Base-by-base conservation (phyloP, 1,284 basidiomycete genomes). In the Cutaneotrichosporon daszewskae region DNA sequence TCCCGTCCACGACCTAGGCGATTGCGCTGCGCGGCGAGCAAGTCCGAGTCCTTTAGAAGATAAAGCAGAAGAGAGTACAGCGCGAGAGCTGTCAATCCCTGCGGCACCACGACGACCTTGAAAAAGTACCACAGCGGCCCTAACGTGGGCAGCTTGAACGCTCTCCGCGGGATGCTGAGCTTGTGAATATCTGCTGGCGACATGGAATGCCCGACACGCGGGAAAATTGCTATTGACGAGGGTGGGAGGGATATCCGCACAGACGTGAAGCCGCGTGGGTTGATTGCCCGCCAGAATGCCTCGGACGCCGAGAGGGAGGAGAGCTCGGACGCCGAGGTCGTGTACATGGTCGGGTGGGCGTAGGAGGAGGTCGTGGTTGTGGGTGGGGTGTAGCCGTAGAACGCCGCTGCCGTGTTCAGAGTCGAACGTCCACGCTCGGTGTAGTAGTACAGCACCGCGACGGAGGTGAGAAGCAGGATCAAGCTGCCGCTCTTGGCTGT, bases 41-140 rank as follows among this genome's bases (percentile, higher is more conserved):
- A 77, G 49, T 97, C 90, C 1, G 89, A 81, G 54, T 95, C 85
- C 72, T 94, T 94, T 47, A 96, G 75, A 1, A 98, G 76, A 63
- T 92, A 92, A n/a, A 88, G 76, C 12, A 95, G 73, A 17, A 97
- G 71, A 8, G 79, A 76, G 66, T 87, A 96, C 3, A 97, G 75
- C 2, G 79, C 68, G 25, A 78, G 72, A 3, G 85, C 85, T 0
- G 90, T 94, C 2, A 76, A 76, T 2, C 81, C 78, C 60, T 95
- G 94, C 0, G 94, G 94, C 1, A 89, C 66, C 2, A 91, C 73
- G 60, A 95, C 81, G 49, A 90, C 84, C 69, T 87, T 87, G 62
- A 85, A 58, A 27, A 87, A 69, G 80, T 86, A 85, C 36, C 83
- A 71, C 7, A 87, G 56, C 6, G 75, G 71, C 38, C 69, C 63